These are phyloP conservation scores for Hortaea werneckii DNA, from an alignment of 2,329 filamentous ascomycete species.

Conservation along the genomic window DNA sequence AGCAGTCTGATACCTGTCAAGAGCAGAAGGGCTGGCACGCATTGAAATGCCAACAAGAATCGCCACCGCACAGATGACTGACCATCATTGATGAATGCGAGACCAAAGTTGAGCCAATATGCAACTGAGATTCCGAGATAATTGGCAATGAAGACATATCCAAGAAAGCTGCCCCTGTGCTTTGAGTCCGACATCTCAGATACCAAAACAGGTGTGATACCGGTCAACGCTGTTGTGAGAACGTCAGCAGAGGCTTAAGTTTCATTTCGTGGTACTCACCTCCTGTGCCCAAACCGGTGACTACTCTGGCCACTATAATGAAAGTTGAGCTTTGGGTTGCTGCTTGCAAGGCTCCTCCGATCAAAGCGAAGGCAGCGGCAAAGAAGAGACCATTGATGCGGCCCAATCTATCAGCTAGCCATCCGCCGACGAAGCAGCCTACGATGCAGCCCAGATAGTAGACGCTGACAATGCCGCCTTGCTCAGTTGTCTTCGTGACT, in stretches of 20 bases:
- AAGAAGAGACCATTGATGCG: conserved; percentile 42
- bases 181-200: conserved; percentile 39
- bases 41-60: conserved; percentile 29
- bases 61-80: conserved; percentile 17
- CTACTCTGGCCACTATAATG: conserved; percentile 40
- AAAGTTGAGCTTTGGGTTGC: conserved; percentile 36
- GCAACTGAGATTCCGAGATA: conserved; percentile 38
- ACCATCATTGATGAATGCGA: conserved; percentile 13
- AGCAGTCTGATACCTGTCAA: conserved; percentile 31
- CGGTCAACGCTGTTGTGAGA: conserved; percentile 29
- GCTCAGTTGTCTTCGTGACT: conserved; percentile 39
- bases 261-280: conserved; percentile 11
- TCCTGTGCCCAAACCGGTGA: conserved; percentile 45
- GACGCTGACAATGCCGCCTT: conserved; percentile 44
- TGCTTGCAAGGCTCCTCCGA: conserved; percentile 42
- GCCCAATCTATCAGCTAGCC: conserved; percentile 44
- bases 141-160: conserved; percentile 44
- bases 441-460: conserved; percentile 45
- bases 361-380: conserved; percentile 37
- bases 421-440: conserved; percentile 41
- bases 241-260: background rate
- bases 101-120: conserved; percentile 17
- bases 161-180: conserved; percentile 38
- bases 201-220: conserved; percentile 41
- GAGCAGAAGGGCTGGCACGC: conserved; percentile 33